Base-by-base conservation (phyloP, 140 eudicot species). In the Anethum foeniculum region DNA sequence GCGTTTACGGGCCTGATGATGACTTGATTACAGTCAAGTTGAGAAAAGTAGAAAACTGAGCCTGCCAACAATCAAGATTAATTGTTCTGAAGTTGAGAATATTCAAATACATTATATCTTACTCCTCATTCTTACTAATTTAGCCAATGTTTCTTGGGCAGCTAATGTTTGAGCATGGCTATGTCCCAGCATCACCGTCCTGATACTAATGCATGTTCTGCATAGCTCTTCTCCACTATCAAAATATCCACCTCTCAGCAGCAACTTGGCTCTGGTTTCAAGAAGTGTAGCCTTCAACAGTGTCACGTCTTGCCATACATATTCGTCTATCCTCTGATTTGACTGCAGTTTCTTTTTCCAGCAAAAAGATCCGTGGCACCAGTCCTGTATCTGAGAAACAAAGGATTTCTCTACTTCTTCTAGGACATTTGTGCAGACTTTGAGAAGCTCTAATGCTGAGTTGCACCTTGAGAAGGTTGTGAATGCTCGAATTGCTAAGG, bases 171-270 rank as follows among this genome's bases (percentile, higher is more conserved):
- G 91, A 81, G 90, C 88, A 82, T 93, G 97, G 86, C 86, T 88
- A 80, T 93, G 98, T 0, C 98, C 98, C 76, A 93, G 85, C 98
- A 93, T 91, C 79, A 91, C 97, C 32, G 98, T 93, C 81, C 98
- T 87, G 54, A 93, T 93, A 82, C 98, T 93, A 18, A 93, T 87
- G 81, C 97, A 93, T 39, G 92, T 91, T 80, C 98, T 87, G 77
- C 98, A 93, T 6, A 91, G 79, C 76, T 93, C 97, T 84, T 93
- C 96, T 0, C 96, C 97, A 21, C 90, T 85, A 67, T 93, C 98
- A 54, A 90, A 93, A 80, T 86, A 83, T 38, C 97, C 98, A 0
- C 97, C 98, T 80, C 97, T 85, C 48, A 93, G 84, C 83, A 93
- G 76, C 88, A 91, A 73, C 83, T 88, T 91, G 0, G 97, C 96